These are phyloP conservation scores for Phylloporus sp. DNA, from an alignment of 768 basidiomycete species.

Conservation along the genomic window DNA sequence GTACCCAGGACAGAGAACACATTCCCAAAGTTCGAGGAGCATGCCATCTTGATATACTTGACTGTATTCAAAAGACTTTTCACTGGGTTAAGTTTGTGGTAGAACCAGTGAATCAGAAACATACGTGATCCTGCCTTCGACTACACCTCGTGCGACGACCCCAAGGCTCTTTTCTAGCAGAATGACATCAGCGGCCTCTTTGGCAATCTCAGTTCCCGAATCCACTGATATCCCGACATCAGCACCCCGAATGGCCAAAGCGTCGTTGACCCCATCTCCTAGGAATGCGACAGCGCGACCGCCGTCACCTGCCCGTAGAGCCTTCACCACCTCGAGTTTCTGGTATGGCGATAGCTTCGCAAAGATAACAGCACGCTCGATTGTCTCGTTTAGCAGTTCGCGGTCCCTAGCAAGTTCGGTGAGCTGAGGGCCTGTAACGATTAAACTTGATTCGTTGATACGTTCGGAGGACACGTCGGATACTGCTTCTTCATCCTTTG, in stretches of 20 bases:
- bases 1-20: conserved; percentile 30
- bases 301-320: conserved; percentile 20
- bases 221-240: conserved; percentile 33
- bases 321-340: conserved; percentile 32
- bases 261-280: conserved; percentile 31
- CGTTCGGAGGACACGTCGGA: neutral
- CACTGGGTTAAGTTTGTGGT: conserved; percentile 7
- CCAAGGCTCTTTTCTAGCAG: conserved; percentile 33
- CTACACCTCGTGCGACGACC: conserved; percentile 30
- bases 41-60: conserved; percentile 37
- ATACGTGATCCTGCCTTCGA: conserved; percentile 32
- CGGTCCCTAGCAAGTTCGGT: conserved; percentile 26
- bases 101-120: conserved; percentile 1
- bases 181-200: conserved; percentile 36
- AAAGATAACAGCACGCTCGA: conserved; percentile 30
- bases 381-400: conserved; percentile 23
- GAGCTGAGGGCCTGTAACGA: conserved; percentile 29
- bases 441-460: conserved; percentile 21
- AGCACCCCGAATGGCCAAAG: conserved; percentile 29
- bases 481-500: conserved; percentile 27
- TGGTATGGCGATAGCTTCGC: conserved; percentile 32
- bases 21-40: conserved; percentile 35
- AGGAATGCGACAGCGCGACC: conserved; percentile 30
- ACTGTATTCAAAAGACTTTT: conserved; percentile 33
- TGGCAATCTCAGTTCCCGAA: conserved; percentile 33